Base-by-base conservation (phyloP, 257 asterid species). In the Linaria vulgaris region DNA sequence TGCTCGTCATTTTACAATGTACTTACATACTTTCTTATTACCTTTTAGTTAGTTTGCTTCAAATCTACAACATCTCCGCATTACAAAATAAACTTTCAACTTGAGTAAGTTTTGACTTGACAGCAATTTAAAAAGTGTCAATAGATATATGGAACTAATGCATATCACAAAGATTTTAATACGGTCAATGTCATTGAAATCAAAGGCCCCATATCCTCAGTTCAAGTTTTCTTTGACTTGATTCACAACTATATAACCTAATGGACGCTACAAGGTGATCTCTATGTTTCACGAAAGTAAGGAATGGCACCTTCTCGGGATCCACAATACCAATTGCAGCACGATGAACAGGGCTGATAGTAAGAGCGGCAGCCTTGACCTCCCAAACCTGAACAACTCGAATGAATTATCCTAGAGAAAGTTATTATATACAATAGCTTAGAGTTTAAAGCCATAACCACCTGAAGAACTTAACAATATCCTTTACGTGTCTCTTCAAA, bases 331-430 rank as follows among this genome's bases (percentile, higher is more conserved):
- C 99, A 74, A 72, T 73, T 51, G 99, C 99, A 73, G 99, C 99
- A 60, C 95, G 86, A 73, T 89, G 83, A 76, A 91, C 98, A 10
- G 96, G 96, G 81, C 99, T 90, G 67, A 94, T 84, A 51, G 97
- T 90, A 59, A 94, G 91, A 75, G 90, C 99, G 38, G 99, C 95
- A 41, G 99, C 97, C 83, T 94, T 94, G 59, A 94, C 97, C 81
- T 94, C 99, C 96, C 99, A 94, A 64, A 90, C 99, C 99, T 94
- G 59, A 73, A 39, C 61, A 22, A 63, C 24, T 11, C 48, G 54
- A 17, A 17, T 63, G 51, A 37, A 61, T 43, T 37, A 39, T 37
- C 9, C 24, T 3, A 41, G 2, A 38, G 43, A 56, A 47, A 57
- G 17, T 37, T 43, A 48, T 31, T 10, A 56, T 62, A 5, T 48